Conservation (phyloP, 352 stramenopile species). For the Thalassiosira exigua region DNA sequence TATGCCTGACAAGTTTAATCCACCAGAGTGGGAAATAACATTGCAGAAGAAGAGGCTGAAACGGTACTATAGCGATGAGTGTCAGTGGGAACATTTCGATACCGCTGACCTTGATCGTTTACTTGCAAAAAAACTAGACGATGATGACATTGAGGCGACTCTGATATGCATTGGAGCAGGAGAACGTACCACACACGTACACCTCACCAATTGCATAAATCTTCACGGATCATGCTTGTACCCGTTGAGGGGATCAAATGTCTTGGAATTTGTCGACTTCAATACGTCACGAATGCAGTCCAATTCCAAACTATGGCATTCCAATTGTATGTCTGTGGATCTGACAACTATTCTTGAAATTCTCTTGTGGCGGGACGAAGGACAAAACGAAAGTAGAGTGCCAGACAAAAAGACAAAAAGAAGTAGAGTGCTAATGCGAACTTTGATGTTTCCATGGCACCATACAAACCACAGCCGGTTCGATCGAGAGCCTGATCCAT, state of each 20-base stretch:
- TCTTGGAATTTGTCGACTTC: neutral
- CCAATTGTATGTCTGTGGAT: no score
- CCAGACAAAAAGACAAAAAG: no score
- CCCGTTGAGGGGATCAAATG: neutral
- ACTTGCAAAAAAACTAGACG: slow-evolving; percentile 3
- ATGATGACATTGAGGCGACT: slow-evolving; percentile 15
- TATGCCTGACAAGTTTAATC: neutral
- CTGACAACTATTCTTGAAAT: no score
- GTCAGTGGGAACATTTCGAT: slow-evolving; percentile 11
- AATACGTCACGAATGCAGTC: no score
- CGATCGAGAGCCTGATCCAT: no score
- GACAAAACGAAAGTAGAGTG: no score
- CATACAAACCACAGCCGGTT: no score
- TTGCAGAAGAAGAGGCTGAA: neutral
- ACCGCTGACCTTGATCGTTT: neutral
- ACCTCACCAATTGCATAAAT: slow-evolving; percentile 6
- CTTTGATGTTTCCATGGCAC: no score
- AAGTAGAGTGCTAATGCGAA: no score
- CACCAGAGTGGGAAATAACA: neutral
- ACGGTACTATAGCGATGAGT: neutral
- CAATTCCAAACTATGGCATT: no score
- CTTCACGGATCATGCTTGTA: slow-evolving; percentile 4
- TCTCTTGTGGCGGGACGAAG: no score
- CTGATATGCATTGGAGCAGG: slow-evolving; percentile 13
- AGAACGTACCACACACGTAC: neutral